phyloP scores from a whole-genome alignment of 2,329 filamentous ascomycete species.

The Metarhizium sp. region DNA sequence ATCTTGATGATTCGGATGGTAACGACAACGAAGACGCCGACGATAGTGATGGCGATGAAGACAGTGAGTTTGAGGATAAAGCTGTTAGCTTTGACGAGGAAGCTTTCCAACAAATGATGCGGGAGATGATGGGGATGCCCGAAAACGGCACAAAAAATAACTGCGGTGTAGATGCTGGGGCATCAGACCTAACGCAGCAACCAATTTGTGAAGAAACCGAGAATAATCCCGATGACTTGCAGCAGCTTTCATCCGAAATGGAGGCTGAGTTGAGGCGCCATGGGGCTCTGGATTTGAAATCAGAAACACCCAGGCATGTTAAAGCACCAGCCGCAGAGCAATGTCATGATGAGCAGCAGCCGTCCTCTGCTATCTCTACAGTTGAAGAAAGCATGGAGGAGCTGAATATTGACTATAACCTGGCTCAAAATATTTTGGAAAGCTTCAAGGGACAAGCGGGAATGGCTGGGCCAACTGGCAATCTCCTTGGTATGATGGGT shows the following conservation, averaged over 20 bases:
- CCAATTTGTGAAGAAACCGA: not conserved
- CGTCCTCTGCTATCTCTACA: conserved; percentile 19
- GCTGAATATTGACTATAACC: conserved; percentile 72
- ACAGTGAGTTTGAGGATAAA: conserved; percentile 59
- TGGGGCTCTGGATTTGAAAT: conserved; percentile 31
- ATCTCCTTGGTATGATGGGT: conserved; percentile 80
- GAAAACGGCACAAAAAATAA: not conserved
- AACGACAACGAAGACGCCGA: conserved; percentile 46
- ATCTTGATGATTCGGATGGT: conserved; percentile 61
- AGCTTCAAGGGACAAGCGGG: conserved; percentile 88
- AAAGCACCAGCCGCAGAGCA: not conserved
- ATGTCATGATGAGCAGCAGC: conserved; percentile 9
- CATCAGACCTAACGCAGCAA: not conserved
- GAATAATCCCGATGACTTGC: conserved; percentile 25
- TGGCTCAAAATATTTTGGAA: conserved; percentile 84
- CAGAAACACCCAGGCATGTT: conserved; percentile 17
- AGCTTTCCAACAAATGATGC: conserved; percentile 81
- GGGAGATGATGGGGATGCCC: conserved; percentile 73
- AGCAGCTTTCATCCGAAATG: conserved; percentile 57
- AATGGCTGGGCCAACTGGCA: conserved; percentile 75
- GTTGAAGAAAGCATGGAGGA: conserved; percentile 46
- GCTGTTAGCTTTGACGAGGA: conserved; percentile 75
- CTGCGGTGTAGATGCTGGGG: not conserved
- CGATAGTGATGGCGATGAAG: conserved; percentile 32
- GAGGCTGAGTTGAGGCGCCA: conserved; percentile 51